Percentiles rank a stretch among this genome's conserved stretches.
Evolutionary conservation across 345 rosid genomes (phyloP).

Genomic region (Nasturtium officinale): DNA sequence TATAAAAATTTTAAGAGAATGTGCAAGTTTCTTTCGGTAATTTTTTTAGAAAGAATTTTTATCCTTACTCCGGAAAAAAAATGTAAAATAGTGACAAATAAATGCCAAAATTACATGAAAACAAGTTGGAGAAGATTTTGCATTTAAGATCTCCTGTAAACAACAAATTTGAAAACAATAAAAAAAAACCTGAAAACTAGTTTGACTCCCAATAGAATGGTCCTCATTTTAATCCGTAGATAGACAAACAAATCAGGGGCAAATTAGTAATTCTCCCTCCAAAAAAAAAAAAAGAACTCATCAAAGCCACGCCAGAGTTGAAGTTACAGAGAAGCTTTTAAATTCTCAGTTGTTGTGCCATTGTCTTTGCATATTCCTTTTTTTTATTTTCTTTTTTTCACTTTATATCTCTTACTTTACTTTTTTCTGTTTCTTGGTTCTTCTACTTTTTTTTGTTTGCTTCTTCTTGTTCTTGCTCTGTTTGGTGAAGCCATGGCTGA

Average conservation of each 20-base stretch:
- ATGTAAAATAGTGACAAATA: neutral
- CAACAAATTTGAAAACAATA: neutral
- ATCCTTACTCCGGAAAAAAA: neutral
- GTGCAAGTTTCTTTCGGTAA: too few relatives aligned
- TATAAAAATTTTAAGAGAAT: too few relatives aligned
- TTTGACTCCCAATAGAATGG: conserved; percentile 21
- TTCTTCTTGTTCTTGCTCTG: conserved; percentile 27
- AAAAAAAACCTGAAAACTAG: conserved; percentile 10
- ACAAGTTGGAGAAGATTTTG: neutral
- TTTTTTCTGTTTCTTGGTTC: conserved; percentile 29
- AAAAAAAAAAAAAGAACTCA: conserved; percentile 1
- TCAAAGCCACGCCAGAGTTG: conserved; percentile 24
- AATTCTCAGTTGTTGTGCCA: conserved; percentile 29
- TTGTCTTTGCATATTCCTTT: conserved; percentile 52
- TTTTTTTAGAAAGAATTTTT: too few relatives aligned
- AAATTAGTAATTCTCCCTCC: neutral
- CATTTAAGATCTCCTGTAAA: conserved; percentile 29
- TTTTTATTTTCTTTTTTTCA: conserved; percentile 25
- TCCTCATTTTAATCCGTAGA: neutral
- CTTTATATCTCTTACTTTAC: conserved; percentile 58
- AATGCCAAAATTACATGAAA: neutral
- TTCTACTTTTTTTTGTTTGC: conserved; percentile 10
- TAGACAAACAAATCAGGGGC: conserved; percentile 22
- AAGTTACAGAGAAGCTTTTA: conserved; percentile 32
- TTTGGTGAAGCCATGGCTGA: conserved; percentile 54